A percentile compares a stretch with the other conserved stretches of the same genome.
Conservation (phyloP, 2,329 filamentous ascomycete genomes). For the Penicillium sp. region DNA sequence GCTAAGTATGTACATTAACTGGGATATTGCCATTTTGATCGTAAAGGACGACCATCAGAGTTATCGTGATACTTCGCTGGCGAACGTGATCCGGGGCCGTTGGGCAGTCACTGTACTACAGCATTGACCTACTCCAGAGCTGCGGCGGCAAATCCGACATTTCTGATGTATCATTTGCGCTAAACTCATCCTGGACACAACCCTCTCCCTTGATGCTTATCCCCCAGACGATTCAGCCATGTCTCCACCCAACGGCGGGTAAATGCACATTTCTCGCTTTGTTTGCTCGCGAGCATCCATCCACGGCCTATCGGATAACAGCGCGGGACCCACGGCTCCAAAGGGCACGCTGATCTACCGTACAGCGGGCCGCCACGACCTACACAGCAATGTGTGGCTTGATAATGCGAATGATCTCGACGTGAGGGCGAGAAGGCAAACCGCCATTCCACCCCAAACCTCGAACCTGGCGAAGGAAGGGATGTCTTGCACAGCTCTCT, state of each 20-base stretch:
- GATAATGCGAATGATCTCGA: not conserved
- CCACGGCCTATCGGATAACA: conserved; percentile 2
- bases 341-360: conserved; percentile 7
- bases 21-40: too few species aligned
- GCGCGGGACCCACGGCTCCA: not conserved
- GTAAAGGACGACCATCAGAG: too few species aligned
- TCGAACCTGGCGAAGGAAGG: not conserved
- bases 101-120: not conserved
- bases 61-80: not conserved
- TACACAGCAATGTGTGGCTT: not conserved
- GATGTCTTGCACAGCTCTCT: not conserved
- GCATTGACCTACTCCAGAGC: not conserved
- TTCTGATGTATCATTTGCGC: conserved; percentile 3
- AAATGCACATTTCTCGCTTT: conserved; percentile 5
- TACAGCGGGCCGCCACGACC: conserved; percentile 2
- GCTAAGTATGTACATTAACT: not conserved
- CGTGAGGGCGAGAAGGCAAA: conserved; percentile 8
- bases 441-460: not conserved
- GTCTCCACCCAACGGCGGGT: conserved; percentile 4
- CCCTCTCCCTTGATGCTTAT: conserved; percentile 5
- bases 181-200: not conserved
- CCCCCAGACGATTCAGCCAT: conserved; percentile 8
- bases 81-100: not conserved
- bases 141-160: not conserved
- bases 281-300: not conserved